Base-by-base conservation (phyloP, 1,139 yeast species). In the Debaryomyces udenii region DNA sequence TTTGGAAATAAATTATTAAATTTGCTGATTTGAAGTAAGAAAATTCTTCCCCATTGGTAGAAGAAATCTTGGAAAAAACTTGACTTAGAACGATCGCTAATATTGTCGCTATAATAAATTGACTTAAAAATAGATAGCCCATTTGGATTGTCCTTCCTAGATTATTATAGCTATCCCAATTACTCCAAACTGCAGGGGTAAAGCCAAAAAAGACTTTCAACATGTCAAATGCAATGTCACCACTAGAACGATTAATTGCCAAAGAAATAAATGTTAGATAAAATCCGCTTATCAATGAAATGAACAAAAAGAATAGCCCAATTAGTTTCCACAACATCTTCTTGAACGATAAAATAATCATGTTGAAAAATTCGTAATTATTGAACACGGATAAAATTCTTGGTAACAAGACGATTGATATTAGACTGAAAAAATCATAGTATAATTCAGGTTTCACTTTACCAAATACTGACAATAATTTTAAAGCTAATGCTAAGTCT, bases 151-250 rank as follows among this genome's bases (percentile, higher is more conserved):
- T 52, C 38, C 76, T 66, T 1, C 86, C 86, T 27, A 79, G 57
- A 3, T 62, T 53, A 37, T 79, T 74, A 52, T 74, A 80, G 43
- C 68, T 64, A 34, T 68, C 64, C 84, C 84, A 79, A 46, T 76
- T 75, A 38, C 73, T 68, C 86, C 86, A 81, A 1, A 80, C 84
- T 0, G 83, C 78, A 0, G 85, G 84, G 0, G 85, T 80, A 53
- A 78, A 80, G 1, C 86, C 85, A 54, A 80, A 80, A 47, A 80
- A 71, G 5, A 80, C 68, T 53, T 78, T 77, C 38, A 79, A 59
- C 68, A 80, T 68, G 47, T 76, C 80, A 55, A 74, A 80, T 15
- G 81, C 76, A 24, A 80, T 78, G 31, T 74, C 73, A 24, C 65
- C 61, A n/a, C 75, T 72, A 2, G 77, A 51, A 47, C 71, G 64